Base-by-base conservation (phyloP, 371 early-diverging fungal species). In the Mycotypha africana region DNA sequence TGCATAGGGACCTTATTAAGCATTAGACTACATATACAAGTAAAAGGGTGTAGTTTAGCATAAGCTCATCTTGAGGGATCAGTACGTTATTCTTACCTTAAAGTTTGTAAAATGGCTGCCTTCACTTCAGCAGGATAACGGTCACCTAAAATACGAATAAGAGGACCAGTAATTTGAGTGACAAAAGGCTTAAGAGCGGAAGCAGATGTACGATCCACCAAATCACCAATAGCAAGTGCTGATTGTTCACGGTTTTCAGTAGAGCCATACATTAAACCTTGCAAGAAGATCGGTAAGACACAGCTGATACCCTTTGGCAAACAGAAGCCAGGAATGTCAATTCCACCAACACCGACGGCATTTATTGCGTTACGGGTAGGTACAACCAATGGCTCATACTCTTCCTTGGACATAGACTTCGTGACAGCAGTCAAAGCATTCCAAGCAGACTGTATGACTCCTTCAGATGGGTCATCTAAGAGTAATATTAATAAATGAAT, bases 71-170 rank as follows among this genome's bases (percentile, higher is more conserved):
- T 31, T 39, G n/a, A n/a, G n/a, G n/a, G n/a, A n/a, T n/a, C n/a
- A n/a, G n/a, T n/a, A n/a, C n/a, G n/a, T 26, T 42, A 16, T 19
- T 28, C 11, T 49, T 76, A 74, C 74, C 82, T 77, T 19, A 97
- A 62, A 2, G 95, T 91, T 31, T 85, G 76, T 41, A 97, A 65
- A 44, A 97, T 95, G 14, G 92, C 89, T 1, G 88, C 83, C 77
- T 95, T 95, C 40, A 97, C 96, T 47, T 82, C 77, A 19, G 91
- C 73, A 42, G 91, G 82, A 70, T 92, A 86, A 34, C 95, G 89
- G 64, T 98, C 98, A 46, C 97, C 96, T 47, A 95, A 84, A 43
- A 95, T 89, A 71, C 98, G 92, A 72, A 98, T 98, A 38, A 97
- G 78, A 20, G 97, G 95, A 47, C 98, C 98, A 4, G 97, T 91